Base-by-base conservation (phyloP, 176 grass and related monocot species). In the Musa beccarii region DNA sequence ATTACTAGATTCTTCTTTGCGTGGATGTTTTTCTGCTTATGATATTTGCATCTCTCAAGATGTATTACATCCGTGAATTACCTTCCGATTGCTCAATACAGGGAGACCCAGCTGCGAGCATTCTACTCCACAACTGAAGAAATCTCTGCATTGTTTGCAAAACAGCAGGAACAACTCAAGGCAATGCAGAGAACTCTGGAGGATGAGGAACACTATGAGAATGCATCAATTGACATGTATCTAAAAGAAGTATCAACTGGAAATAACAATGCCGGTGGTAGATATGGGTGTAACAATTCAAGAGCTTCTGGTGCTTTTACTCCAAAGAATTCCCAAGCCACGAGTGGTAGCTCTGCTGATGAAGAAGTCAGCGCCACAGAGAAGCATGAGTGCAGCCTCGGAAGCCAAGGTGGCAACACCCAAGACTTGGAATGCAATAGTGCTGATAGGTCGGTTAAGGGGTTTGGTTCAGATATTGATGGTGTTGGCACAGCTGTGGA, bases 51-150 rank as follows among this genome's bases (percentile, higher is more conserved):
- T 43, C 34, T 43, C 34, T 43, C 34, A 6, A 43, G 34, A 43
- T 43, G 6, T 43, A 43, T 43, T 43, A 43, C 34, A 5, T 43
- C 34, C 34, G 0, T 53, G 74, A 81, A 22, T 5, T 14, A 21
- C 66, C 53, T 9, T 20, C 15, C 63, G 59, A 75, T 87, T 55
- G 66, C 82, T 78, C 63, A 57, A 63, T 80, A 65, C 80, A 99
- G 95, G 74, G 95, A 99, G 85, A 99, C 95, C 75, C 95, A 99
- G 72, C 84, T 99, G 52, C 90, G 91, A 61, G 71, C 95, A 55
- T 99, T 99, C 79, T 99, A 99, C 85, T 92, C 95, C 53, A 99
- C 91, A 54, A 99, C 95, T 10, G 95, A 99, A 84, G 91, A 92
- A 82, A 99, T 94, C 8, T 89, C 90, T 76, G 52, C 91, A 78